Conservation (phyloP, 2,329 filamentous ascomycete genomes). For the Fusarium brevicatenulatum region DNA sequence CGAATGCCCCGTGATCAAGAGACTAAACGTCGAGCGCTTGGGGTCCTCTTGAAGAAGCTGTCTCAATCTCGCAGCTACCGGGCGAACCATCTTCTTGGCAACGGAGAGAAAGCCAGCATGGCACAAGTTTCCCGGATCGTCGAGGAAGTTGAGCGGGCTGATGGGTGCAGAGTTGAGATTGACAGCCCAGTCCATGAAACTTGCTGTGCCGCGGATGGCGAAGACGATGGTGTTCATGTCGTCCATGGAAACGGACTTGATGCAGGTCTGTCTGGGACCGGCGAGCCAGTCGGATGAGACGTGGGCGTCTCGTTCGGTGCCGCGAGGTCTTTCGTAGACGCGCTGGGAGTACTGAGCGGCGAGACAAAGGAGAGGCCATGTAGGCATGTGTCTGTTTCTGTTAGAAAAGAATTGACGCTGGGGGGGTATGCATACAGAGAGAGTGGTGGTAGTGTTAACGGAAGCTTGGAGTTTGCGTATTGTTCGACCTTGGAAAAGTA, state of each 20-base stretch:
- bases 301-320: constrained; percentile 73
- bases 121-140: constrained; percentile 80
- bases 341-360: constrained; percentile 81
- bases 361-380: constrained; percentile 80
- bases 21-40: constrained; percentile 69
- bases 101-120: constrained; percentile 84
- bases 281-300: constrained; percentile 76
- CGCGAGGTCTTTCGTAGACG: constrained; percentile 74
- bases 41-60: constrained; percentile 79
- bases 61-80: constrained; percentile 76
- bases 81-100: constrained; percentile 77
- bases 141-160: constrained; percentile 75
- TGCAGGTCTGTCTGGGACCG: constrained; percentile 86
- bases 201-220: constrained; percentile 82
- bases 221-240: constrained; percentile 83
- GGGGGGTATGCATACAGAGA: constrained; percentile 64
- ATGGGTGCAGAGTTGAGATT: constrained; percentile 78
- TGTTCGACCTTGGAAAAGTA: constrained; percentile 81
- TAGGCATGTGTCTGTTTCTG: constrained; percentile 70
- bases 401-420: background rate
- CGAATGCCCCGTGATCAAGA: constrained; percentile 87
- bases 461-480: constrained; percentile 81
- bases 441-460: constrained; percentile 72
- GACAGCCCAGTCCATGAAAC: constrained; percentile 86
- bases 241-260: constrained; percentile 83